Base-by-base conservation (phyloP, 2,329 filamentous ascomycete species). In the Orbilia oligospora region DNA sequence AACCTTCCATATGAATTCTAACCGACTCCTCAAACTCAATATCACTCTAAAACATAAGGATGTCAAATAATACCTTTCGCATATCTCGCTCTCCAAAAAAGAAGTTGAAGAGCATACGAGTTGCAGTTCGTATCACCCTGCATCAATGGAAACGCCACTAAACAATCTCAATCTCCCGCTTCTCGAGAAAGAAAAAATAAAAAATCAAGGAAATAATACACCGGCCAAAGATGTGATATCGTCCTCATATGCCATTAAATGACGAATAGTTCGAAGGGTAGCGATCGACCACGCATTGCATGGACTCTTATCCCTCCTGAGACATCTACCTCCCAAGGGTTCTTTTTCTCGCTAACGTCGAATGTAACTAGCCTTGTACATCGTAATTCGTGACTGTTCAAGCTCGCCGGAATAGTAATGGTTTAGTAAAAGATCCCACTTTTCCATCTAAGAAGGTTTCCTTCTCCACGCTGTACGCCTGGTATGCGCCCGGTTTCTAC, bases 261-360 rank as follows among this genome's bases (percentile, higher is more conserved):
- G 30, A 30, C 27, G 30, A 20, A 38, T 68, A 5, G 18, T 61
- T 44, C 61, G 41, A 56, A 71, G 36, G 61, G 61, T 48, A 67
- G 24, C 18, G 70, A 73, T 73, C 70, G 36, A n/a, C 69, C 48
- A 22, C 44, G 58, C 70, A 65, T 65, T 67, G 70, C 61, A 73
- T 58, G 27, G 36, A 12, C 48, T 58, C n/a, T 48, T 36, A 8
- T 14, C 22, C n/a, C 18, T 48, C 24, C 49, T 71, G 48, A 72
- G 69, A 72, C 69, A 51, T 61, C 4, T n/a, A 4, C 44, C 9
- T 27, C 36, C 36, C 36, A 24, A 46, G 68, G 68, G 56, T 65
- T 65, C 5, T 3, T 41, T 41, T 10, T 44, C 30, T 58, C 53
- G 56, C 56, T 61, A 61, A 18, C 36, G 14, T 61, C 44, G 44